Percentiles rank a stretch among this genome's conserved stretches.
Conservation (phyloP, 306 rosid genomes). For the Purshia tridentata region DNA sequence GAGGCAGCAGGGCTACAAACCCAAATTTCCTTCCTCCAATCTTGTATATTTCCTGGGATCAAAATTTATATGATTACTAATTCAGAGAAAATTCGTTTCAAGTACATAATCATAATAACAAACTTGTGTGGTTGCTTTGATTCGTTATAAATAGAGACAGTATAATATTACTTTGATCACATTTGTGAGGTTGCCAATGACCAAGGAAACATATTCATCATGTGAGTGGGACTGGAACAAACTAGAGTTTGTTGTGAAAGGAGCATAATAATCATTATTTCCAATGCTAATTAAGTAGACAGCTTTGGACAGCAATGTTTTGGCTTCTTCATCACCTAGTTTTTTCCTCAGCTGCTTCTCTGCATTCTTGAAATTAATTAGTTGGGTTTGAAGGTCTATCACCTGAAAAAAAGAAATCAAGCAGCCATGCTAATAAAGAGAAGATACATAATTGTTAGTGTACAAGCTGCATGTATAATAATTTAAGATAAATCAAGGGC, state of each 20-base stretch:
- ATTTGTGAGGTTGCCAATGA: slow-evolving; percentile 32
- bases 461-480: neutral
- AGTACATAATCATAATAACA: neutral
- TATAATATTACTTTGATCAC: slow-evolving; percentile 26
- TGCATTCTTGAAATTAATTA: slow-evolving; percentile 31
- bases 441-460: neutral
- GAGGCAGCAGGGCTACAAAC: slow-evolving; percentile 24
- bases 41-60: slow-evolving; percentile 30
- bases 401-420: slow-evolving; percentile 25
- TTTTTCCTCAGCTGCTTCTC: slow-evolving; percentile 21
- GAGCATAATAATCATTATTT: slow-evolving; percentile 34
- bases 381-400: slow-evolving; percentile 30
- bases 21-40: slow-evolving; percentile 49
- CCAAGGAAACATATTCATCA: slow-evolving; percentile 26
- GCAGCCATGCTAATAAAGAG: neutral
- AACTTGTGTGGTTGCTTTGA: too few species aligned
- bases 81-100: neutral
- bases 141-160: too few species aligned
- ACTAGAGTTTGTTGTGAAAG: slow-evolving; percentile 25
- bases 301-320: slow-evolving; percentile 24
- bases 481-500: neutral
- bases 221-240: slow-evolving; percentile 24
- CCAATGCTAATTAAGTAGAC: slow-evolving; percentile 43
- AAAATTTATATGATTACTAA: neutral
- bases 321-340: slow-evolving; percentile 33